Evolutionary conservation across 163 green algal genomes (phyloP), one percentile per base, ranked within the genome.

Genomic region (Scenedesmus sp.): DNA sequence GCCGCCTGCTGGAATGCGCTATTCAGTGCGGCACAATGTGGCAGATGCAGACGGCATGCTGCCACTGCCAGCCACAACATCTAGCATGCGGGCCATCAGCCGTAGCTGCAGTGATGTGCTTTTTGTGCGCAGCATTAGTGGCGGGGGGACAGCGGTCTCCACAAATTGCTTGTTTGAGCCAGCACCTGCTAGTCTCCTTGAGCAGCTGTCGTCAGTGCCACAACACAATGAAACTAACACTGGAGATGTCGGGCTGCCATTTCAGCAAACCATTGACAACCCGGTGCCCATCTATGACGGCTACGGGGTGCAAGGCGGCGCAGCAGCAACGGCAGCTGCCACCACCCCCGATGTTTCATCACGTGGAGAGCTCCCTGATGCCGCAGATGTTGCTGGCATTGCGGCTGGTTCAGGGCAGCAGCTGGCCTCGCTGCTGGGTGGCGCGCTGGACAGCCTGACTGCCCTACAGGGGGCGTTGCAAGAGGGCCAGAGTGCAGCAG

Each of bases 151-250:
- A 9, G 46, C 26, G 13, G 34, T 85, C 8, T 85, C 77, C 15
- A 26, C 52, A 26, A 85, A 85, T 34, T 59, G 46, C 46, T n/a
- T 85, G 46, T 85, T 85, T 85, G 77, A 85, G 77, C 77, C 77
- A 12, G 77, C 77, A 9, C 13, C 77, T 59, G 77, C 46, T 4
- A n/a, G 13, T 13, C 70, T 18, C 8, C 70, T 57, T 10, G 77
- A 26, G 77, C 77, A 12, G 77, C 77, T 59, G 76, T n/a, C 13
- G 16, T 34, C 23, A 16, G 23, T 79, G 23, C 70, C 23, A 79
- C 23, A 52, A 23, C 23, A 52, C 52, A 23, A 52, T 79, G 70
- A 2, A 1, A 79, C 23, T 23, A 52, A 23, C 70, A 13, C 23
- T 46, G 70, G 23, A 3, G 70, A 79, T 79, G 70, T 23, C 52